Conservation (phyloP, 2,329 filamentous ascomycete genomes). For the Aspergillus costaricaensis region DNA sequence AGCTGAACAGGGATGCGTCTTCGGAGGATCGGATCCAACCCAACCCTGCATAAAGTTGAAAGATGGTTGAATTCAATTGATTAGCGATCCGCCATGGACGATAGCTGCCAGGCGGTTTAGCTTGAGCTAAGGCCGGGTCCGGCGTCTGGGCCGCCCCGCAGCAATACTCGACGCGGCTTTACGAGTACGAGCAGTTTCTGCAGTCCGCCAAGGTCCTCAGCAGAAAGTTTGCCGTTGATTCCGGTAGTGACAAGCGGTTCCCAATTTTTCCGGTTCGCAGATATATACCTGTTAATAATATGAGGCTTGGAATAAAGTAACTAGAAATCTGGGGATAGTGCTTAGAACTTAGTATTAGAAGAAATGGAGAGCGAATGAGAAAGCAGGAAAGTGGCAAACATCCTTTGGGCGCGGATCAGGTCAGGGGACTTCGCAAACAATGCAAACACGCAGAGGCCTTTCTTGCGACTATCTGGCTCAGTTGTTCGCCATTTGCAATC, state of each 20-base stretch:
- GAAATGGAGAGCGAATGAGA: neutral
- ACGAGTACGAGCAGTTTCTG: slow-evolving; percentile 1
- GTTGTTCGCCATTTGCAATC: neutral
- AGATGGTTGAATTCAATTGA: neutral
- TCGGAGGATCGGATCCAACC: neutral
- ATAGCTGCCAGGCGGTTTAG: slow-evolving; percentile 4
- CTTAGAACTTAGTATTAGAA: neutral
- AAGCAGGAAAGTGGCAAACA: neutral
- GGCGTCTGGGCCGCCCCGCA: slow-evolving; percentile 19
- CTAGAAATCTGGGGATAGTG: no score
- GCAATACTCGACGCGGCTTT: neutral
- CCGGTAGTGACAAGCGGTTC: neutral
- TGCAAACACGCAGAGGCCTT: slow-evolving; percentile 22
- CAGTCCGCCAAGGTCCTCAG: neutral
- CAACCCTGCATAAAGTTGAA: neutral
- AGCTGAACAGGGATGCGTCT: neutral
- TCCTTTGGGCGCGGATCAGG: neutral
- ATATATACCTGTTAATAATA: no score
- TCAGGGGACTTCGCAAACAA: slow-evolving; percentile 23
- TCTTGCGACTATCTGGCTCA: neutral
- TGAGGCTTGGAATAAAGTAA: no score
- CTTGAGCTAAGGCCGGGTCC: slow-evolving; percentile 11
- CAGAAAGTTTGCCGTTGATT: neutral
- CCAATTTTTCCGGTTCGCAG: neutral
- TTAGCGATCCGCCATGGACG: neutral